phyloP scores from a whole-genome alignment of 2,329 filamentous ascomycete species.

The Aspergillus brunneoviolaceus region DNA sequence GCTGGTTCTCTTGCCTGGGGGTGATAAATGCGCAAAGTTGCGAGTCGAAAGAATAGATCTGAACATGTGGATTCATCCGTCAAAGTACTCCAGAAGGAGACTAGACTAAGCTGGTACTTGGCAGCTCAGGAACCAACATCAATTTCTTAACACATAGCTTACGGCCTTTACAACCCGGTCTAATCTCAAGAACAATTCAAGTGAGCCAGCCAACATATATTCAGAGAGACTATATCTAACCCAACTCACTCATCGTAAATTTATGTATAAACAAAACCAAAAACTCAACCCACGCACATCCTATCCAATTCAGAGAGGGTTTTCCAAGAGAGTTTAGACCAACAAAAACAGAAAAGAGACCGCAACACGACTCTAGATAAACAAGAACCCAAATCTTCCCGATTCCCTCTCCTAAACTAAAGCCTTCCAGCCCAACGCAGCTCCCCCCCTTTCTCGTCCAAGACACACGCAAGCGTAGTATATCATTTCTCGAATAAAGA shows the following conservation, averaged over 20 bases:
- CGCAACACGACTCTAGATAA: background rate
- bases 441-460: background rate
- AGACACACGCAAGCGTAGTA: background rate
- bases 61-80: too few species aligned
- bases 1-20: too few species aligned
- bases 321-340: background rate
- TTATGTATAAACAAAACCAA: background rate
- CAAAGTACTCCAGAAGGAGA: too few species aligned
- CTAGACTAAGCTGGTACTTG: too few species aligned
- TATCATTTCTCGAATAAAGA: background rate
- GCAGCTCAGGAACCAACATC: too few species aligned
- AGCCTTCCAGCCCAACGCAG: background rate
- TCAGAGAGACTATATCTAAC: background rate
- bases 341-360: background rate
- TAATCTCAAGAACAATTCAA: too few species aligned
- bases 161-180: too few species aligned
- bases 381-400: background rate
- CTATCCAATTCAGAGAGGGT: background rate
- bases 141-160: too few species aligned
- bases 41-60: too few species aligned
- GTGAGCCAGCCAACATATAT: background rate
- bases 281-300: background rate
- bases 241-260: background rate
- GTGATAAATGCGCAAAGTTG: too few species aligned
- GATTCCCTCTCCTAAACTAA: background rate